Base-by-base conservation (phyloP, 345 rosid species). In the thale cress (Arabidopsis thaliana) region DNA sequence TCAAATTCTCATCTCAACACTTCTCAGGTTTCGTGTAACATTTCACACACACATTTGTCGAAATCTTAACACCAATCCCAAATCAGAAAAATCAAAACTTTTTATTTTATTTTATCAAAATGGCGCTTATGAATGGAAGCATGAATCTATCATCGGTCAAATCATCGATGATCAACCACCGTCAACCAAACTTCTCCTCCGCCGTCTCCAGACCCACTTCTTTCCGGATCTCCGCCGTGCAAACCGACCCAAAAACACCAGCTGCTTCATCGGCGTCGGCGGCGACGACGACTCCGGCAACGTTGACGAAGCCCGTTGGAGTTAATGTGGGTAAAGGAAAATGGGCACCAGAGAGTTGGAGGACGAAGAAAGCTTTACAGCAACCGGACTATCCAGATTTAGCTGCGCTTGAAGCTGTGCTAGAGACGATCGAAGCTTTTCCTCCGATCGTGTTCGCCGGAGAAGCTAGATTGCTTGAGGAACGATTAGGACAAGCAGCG, bases 401-500 rank as follows among this genome's bases (percentile, higher is more conserved):
- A n/a, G 76, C 65, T 12, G 86, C 80, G 50, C 84, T 87, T 1
- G 83, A 76, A 13, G 79, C 87, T 1, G 87, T 85, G 59, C 77
- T 85, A 32, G 36, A 77, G 16, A 84, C 84, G 34, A 83, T 87
- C 49, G 84, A 83, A 16, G 73, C 87, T 4, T 87, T 82, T 59
- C 91, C 91, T 16, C 87, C 91, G 50, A 78, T 87, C 61, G 91
- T 87, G 6, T 87, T 87, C 74, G 91, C 91, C 8, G 91, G 91
- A 8, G 91, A 87, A 72, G 89, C 91, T 10, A 82, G 87, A 61
- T 72, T 62, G 73, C 86, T 87, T 0, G 91, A 85, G 58, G 89
- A 86, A 44, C 80, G 86, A 0, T 78, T 86, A 14, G 86, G 64
- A 4, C 90, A 86, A 68, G 93, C 93, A 2, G 91, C 93, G 33